Percentiles rank a stretch among this genome's conserved stretches.
These are phyloP conservation scores for Coemansia furcata DNA, from an alignment of 192 early-diverging fungal species.

Conservation along the genomic window DNA sequence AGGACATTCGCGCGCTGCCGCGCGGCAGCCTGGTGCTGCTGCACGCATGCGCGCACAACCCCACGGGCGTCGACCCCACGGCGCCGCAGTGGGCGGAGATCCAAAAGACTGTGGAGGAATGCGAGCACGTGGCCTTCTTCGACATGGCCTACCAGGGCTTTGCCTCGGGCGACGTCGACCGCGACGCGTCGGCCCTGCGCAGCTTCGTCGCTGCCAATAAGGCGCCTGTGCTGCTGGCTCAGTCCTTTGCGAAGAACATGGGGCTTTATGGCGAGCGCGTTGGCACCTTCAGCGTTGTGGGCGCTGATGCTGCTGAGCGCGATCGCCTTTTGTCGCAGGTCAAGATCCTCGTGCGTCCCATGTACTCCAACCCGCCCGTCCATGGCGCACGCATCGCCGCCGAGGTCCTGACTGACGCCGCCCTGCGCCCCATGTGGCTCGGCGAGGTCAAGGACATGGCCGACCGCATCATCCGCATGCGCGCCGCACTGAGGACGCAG, in stretches of 20 bases:
- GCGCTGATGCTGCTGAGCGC: slow-evolving; percentile 67
- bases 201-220: slow-evolving; percentile 83
- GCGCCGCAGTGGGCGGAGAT: slow-evolving; percentile 89
- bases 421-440: slow-evolving; percentile 82
- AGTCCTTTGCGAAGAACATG: slow-evolving; percentile 99
- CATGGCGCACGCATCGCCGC: slow-evolving; percentile 92
- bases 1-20: slow-evolving; percentile 85
- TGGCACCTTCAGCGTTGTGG: slow-evolving; percentile 86
- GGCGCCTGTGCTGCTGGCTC: slow-evolving; percentile 72
- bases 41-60: slow-evolving; percentile 99
- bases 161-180: slow-evolving; percentile 85
- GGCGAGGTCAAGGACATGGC: slow-evolving; percentile 95
- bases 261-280: slow-evolving; percentile 98
- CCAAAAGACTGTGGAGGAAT: slow-evolving; percentile 71
- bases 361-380: slow-evolving; percentile 99
- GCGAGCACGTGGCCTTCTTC: slow-evolving; percentile 90
- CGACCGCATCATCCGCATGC: slow-evolving; percentile 95
- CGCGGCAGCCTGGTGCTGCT: slow-evolving; percentile 86
- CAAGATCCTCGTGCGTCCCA: slow-evolving; percentile 93
- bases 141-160: slow-evolving; percentile 99
- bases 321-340: slow-evolving; percentile 87
- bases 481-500: slow-evolving; percentile 67
- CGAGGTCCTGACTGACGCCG: slow-evolving; percentile 73
- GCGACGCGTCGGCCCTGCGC: slow-evolving; percentile 92
- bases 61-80: slow-evolving; percentile 98